Evolutionary conservation across 768 basidiomycete species (phyloP).

Genomic region (Paxillus rubicundulus): DNA sequence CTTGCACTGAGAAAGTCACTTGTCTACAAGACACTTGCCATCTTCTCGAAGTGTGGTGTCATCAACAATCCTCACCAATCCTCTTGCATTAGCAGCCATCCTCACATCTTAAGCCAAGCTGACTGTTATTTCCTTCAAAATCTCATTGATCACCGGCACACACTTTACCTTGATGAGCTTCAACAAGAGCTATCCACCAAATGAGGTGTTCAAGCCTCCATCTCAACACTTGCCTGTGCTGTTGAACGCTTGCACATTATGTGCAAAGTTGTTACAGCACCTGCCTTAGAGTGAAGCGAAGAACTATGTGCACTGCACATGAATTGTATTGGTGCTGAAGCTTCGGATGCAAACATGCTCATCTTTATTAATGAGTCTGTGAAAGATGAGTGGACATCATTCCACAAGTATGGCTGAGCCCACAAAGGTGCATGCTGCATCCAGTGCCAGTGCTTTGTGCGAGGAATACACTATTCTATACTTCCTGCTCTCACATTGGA

Average conservation of each 20-base stretch:
- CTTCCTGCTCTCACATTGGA: no score
- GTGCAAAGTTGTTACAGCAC: slow-evolving; percentile 15
- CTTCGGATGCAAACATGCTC: no score
- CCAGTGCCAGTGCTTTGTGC: no score
- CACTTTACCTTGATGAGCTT: slow-evolving; percentile 4
- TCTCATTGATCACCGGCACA: neutral
- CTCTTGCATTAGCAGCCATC: neutral
- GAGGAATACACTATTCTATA: no score
- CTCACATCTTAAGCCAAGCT: neutral
- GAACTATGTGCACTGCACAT: no score
- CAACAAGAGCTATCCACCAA: neutral
- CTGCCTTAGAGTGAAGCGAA: no score
- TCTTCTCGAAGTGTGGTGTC: neutral
- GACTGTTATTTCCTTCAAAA: neutral
- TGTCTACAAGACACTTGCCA: neutral
- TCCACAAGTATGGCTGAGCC: no score
- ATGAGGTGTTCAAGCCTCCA: slow-evolving; percentile 13
- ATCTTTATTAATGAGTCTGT: no score
- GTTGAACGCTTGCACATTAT: slow-evolving; percentile 8
- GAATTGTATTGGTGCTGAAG: no score
- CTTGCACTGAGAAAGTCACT: neutral
- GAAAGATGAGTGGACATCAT: no score
- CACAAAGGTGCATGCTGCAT: no score
- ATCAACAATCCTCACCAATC: neutral
- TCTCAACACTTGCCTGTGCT: slow-evolving; percentile 16